Percentiles rank a stretch among this genome's conserved stretches.
These are phyloP conservation scores for Emericellopsis atlantica DNA, from an alignment of 2,329 filamentous ascomycete genomes.

Conservation along the genomic window DNA sequence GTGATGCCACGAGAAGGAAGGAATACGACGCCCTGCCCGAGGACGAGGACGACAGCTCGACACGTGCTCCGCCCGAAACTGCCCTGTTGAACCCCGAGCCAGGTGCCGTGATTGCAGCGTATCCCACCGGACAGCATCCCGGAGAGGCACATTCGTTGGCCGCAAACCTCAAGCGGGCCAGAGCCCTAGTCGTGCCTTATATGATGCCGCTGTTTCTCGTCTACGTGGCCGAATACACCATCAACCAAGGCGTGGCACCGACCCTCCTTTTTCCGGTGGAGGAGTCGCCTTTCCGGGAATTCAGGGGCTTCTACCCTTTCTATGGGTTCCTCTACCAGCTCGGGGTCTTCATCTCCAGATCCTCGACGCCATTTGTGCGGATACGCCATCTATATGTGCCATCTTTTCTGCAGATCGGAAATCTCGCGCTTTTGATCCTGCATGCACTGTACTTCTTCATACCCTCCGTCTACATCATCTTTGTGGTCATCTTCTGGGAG, in stretches of 20 bases:
- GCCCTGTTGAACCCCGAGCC: constrained; percentile 6
- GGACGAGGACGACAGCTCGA: constrained; percentile 17
- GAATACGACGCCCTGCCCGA: constrained; percentile 42
- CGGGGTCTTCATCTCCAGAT: constrained; percentile 89
- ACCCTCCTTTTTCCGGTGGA: constrained; percentile 77
- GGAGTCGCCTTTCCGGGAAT: constrained; percentile 65
- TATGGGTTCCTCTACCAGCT: constrained; percentile 93
- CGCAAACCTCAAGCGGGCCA: constrained; percentile 52
- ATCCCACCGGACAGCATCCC: constrained; percentile 15
- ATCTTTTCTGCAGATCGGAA: constrained; percentile 68
- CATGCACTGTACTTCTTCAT: constrained; percentile 75
- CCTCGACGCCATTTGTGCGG: constrained; percentile 76
- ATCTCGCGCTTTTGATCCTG: constrained; percentile 58
- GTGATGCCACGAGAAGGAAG: constrained; percentile 25
- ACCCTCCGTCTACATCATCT: constrained; percentile 77
- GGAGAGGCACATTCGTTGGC: constrained; percentile 20
- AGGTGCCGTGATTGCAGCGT: constrained; percentile 23
- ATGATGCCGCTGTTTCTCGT: constrained; percentile 90
- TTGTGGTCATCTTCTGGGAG: constrained; percentile 83
- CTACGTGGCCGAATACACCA: constrained; percentile 92
- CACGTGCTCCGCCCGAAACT: constrained; percentile 6
- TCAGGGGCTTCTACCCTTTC: constrained; percentile 83
- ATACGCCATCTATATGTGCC: constrained; percentile 73
- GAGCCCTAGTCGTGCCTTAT: constrained; percentile 58
- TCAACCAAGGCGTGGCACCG: constrained; percentile 88